Evolutionary conservation across 257 asterid genomes (phyloP).

Genomic region (Salvia rosmarinus): DNA sequence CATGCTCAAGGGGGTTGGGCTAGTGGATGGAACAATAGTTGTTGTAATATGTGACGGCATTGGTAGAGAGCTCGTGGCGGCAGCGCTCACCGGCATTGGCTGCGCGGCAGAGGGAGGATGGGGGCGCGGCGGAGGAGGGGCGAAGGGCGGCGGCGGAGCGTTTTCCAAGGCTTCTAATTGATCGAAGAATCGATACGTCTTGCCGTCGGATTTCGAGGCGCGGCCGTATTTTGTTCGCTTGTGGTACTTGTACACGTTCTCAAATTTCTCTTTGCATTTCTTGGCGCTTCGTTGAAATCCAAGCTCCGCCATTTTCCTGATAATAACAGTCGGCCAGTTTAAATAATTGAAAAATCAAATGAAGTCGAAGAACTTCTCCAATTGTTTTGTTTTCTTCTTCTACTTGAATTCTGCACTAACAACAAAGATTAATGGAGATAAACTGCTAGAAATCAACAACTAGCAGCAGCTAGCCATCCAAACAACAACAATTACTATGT

Average conservation of each 20-base stretch:
- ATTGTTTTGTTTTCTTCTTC: background rate
- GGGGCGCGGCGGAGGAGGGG: constrained; percentile 32
- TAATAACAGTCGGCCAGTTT: constrained; percentile 6
- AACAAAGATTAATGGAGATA: constrained; percentile 4
- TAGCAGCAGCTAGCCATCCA: constrained; percentile 35
- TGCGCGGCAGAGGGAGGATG: constrained; percentile 25
- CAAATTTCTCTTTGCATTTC: constrained; percentile 97
- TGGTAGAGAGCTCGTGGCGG: background rate
- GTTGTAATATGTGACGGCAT: constrained; percentile 26
- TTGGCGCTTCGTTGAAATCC: constrained; percentile 79
- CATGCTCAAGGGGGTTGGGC: constrained; percentile 39
- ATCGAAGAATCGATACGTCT: constrained; percentile 75
- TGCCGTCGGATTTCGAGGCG: constrained; percentile 74
- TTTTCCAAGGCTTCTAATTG: constrained; percentile 69
- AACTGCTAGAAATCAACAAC: constrained; percentile 6
- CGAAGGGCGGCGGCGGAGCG: constrained; percentile 39
- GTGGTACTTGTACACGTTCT: constrained; percentile 89
- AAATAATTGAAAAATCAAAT: background rate
- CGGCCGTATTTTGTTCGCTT: constrained; percentile 87
- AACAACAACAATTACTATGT: constrained; percentile 21
- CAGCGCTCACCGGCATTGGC: constrained; percentile 14
- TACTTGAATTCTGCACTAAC: constrained; percentile 29
- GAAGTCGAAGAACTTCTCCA: too few relatives aligned
- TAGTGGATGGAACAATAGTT: constrained; percentile 58
- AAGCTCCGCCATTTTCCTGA: constrained; percentile 86